Evolutionary conservation across 2,329 filamentous ascomycete genomes (phyloP).

Genomic region (Aureobasidium subglaciale): DNA sequence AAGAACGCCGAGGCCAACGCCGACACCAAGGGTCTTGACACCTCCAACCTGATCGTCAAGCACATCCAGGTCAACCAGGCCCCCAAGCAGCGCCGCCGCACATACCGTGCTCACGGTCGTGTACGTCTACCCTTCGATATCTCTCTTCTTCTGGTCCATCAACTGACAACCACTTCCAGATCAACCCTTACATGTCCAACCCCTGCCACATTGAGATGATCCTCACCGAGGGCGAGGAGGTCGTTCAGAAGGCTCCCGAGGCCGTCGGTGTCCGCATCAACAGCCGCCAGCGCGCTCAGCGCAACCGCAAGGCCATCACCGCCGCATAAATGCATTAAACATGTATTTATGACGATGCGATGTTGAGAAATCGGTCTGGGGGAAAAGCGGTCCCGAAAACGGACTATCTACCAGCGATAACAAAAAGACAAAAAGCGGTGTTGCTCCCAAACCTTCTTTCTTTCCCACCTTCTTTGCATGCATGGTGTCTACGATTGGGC

Average conservation of each 20-base stretch:
- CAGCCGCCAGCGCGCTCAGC: constrained; percentile 82
- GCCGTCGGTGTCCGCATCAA: constrained; percentile 62
- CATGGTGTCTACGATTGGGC: not conserved
- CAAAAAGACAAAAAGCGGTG: constrained; percentile 11
- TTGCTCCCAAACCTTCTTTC: not conserved
- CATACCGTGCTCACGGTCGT: constrained; percentile 99
- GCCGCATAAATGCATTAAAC: constrained; percentile 21
- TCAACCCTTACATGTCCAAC: constrained; percentile 99
- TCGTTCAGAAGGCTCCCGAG: constrained; percentile 79
- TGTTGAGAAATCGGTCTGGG: constrained; percentile 6
- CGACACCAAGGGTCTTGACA: constrained; percentile 95
- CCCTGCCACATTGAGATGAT: constrained; percentile 99
- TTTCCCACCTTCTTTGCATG: not conserved
- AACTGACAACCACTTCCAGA: constrained; percentile 46
- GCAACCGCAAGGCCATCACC: constrained; percentile 56
- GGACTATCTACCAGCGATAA: constrained; percentile 11
- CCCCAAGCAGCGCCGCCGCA: constrained; percentile 97
- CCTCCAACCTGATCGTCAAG: constrained; percentile 95
- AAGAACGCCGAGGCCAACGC: constrained; percentile 97
- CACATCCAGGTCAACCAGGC: constrained; percentile 99
- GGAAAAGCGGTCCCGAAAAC: constrained; percentile 7
- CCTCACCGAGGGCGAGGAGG: constrained; percentile 95
- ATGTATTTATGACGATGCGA: not conserved
- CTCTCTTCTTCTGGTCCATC: not conserved
- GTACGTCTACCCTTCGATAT: constrained; percentile 56